A percentile compares a stretch with the other conserved stretches of the same genome.
phyloP scores from a whole-genome alignment of 495 filamentous ascomycete genomes.

The Aspergillus nanangensis region DNA sequence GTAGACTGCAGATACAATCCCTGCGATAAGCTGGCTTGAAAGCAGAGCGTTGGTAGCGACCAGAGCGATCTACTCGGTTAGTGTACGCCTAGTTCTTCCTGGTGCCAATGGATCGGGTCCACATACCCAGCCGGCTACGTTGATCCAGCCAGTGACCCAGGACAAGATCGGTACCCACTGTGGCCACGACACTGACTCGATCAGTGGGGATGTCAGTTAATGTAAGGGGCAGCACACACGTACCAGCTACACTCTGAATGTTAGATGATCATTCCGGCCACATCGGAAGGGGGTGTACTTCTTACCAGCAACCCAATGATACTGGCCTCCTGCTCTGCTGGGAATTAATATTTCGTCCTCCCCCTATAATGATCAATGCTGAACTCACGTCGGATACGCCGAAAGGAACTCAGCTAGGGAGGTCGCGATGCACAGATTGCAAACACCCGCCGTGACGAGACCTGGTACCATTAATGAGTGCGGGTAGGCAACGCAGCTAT shows the following conservation, averaged over 20 bases:
- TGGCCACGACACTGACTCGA: slow-evolving; percentile 50
- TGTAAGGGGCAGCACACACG: no score
- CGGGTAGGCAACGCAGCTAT: not conserved
- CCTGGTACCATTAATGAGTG: slow-evolving; percentile 28
- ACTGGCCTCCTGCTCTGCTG: slow-evolving; percentile 53
- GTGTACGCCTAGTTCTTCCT: slow-evolving; percentile 2
- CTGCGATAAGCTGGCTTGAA: slow-evolving; percentile 55
- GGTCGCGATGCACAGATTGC: slow-evolving; percentile 62
- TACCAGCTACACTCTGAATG: no score
- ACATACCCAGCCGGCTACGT: slow-evolving; percentile 62
- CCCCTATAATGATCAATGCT: no score
- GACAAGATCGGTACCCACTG: slow-evolving; percentile 56
- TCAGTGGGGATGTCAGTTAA: no score
- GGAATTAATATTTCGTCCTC: not conserved
- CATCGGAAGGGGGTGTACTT: no score
- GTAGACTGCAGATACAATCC: slow-evolving; percentile 51
- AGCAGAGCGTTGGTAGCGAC: slow-evolving; percentile 40
- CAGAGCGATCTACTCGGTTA: slow-evolving; percentile 47
- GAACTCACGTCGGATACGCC: slow-evolving; percentile 60
- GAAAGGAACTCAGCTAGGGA: slow-evolving; percentile 68
- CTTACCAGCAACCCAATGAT: slow-evolving; percentile 66
- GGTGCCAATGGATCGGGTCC: slow-evolving; percentile 3
- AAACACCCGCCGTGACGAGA: slow-evolving; percentile 62
- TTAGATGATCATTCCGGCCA: no score
- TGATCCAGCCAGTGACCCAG: slow-evolving; percentile 73